Conservation (phyloP, 768 basidiomycete species). For the Phaeotremella skinneri region DNA sequence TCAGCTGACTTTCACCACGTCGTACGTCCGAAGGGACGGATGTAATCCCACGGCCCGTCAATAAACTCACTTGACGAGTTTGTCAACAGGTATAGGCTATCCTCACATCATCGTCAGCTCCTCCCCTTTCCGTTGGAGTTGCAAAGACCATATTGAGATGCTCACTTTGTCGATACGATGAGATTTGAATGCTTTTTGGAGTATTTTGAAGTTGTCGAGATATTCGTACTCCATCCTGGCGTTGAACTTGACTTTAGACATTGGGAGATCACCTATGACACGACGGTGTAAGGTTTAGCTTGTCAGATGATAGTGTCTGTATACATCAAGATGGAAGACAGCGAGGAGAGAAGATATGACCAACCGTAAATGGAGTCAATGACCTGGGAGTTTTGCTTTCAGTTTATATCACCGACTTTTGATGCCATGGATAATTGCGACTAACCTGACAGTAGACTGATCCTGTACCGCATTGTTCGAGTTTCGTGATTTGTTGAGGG, state of each 20-base stretch:
- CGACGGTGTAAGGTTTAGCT: not conserved
- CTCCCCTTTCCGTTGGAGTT: constrained; percentile 5
- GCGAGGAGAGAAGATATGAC: constrained; percentile 35
- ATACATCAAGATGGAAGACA: constrained; percentile 6
- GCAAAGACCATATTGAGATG: too few relatives aligned
- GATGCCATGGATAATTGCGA: not conserved
- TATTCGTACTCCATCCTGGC: constrained; percentile 94
- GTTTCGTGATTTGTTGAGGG: constrained; percentile 83
- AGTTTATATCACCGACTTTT: not conserved
- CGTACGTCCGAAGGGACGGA: not conserved
- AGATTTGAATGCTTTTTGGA: constrained; percentile 86
- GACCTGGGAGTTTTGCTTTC: constrained; percentile 52
- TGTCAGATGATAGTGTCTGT: not conserved
- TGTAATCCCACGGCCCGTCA: not conserved
- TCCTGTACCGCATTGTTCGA: constrained; percentile 73
- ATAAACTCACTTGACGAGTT: constrained; percentile 68
- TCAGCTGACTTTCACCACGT: not conserved
- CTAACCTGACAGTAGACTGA: constrained; percentile 81
- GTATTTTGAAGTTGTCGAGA: constrained; percentile 88
- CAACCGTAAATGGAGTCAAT: constrained; percentile 89
- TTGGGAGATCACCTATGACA: constrained; percentile 74
- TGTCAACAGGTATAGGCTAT: constrained; percentile 93
- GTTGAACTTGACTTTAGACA: constrained; percentile 90
- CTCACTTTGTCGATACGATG: constrained; percentile 92
- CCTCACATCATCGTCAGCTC: not conserved